Base-by-base conservation (phyloP, 164 flowering plant species). In the Piper longum region DNA sequence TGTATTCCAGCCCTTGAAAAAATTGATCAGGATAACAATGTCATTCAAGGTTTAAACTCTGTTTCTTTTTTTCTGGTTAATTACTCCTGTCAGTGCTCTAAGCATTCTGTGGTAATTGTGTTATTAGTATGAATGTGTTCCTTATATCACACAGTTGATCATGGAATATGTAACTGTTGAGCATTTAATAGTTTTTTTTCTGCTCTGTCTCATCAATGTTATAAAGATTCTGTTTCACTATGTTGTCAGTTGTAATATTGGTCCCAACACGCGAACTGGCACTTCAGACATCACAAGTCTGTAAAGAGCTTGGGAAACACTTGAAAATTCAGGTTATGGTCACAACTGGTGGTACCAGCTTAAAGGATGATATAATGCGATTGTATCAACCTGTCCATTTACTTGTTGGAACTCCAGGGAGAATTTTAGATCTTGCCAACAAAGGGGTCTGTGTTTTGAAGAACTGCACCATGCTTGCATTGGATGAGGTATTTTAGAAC, bases 331-430 rank as follows among this genome's bases (percentile, higher is more conserved):
- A 88, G 72, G 90, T 92, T 67, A 92, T 92, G 98, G 98, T 83
- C 48, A 89, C 97, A 26, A 93, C 98, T 2, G 98, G 98, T 51
- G 98, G 98, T 62, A 92, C 97, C 59, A 92, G 98, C 77, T 77
- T 92, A 63, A 92, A 83, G 74, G 98, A 93, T 75, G 98, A 93
- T 78, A 93, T 93, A 68, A 93, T 90, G 98, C 91, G 98, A 41
- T 78, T 93, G 61, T 89, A 93, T 73, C 98, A 93, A 70, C 98
- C 98, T 2, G 97, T 93, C 19, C 98, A 92, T 73, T 80, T 92
- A 66, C 98, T 92, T 70, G 97, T 92, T 67, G 98, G 98, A 69
- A 92, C 97, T 48, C 98, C 98, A 45, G 98, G 98, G 67, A 84
- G 98, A 77, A 86, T 93, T 36, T 74, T 93, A 54, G 98, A 93